A percentile compares a stretch with the other conserved stretches of the same genome.
Conservation (phyloP, 1,139 yeast species). For the Wickerhamiella infanticola region DNA sequence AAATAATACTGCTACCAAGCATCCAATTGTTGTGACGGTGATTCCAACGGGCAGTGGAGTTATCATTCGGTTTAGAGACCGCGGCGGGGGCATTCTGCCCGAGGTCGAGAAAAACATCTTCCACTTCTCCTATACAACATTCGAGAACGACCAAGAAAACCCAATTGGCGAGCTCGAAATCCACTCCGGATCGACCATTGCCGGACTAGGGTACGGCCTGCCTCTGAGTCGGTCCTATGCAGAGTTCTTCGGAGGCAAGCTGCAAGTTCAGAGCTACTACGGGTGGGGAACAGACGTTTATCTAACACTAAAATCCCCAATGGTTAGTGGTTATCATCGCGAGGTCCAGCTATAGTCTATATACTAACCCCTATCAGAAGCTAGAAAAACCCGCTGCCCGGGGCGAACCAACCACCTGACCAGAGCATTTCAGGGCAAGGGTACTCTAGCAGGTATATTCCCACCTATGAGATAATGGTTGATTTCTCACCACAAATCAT, state of each 20-base stretch:
- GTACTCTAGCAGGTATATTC: neutral
- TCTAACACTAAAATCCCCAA: conserved; percentile 27
- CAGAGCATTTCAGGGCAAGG: neutral
- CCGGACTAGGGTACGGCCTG: conserved; percentile 94
- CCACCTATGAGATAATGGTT: conserved; percentile 2
- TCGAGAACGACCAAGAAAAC: conserved; percentile 39
- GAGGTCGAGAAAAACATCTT: conserved; percentile 49
- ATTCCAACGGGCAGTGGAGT: conserved; percentile 35
- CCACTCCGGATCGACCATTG: conserved; percentile 53
- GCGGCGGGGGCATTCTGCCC: conserved; percentile 78
- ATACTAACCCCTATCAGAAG: neutral
- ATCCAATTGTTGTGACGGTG: conserved; percentile 56
- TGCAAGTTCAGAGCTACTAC: conserved; percentile 61
- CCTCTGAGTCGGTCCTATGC: conserved; percentile 69
- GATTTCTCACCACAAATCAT: conserved; percentile 1
- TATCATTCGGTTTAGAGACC: conserved; percentile 56
- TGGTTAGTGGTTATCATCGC: conserved; percentile 12
- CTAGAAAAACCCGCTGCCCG: too few species aligned
- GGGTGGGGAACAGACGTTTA: conserved; percentile 83
- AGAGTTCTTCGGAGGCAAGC: conserved; percentile 57
- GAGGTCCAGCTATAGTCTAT: conserved; percentile 3
- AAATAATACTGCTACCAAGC: conserved; percentile 34
- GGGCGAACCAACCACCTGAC: neutral
- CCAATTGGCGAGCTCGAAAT: conserved; percentile 45
- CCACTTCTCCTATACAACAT: conserved; percentile 76